Evolutionary conservation across 2,329 filamentous ascomycete species (phyloP).

Genomic region (Venturia oleaginea): DNA sequence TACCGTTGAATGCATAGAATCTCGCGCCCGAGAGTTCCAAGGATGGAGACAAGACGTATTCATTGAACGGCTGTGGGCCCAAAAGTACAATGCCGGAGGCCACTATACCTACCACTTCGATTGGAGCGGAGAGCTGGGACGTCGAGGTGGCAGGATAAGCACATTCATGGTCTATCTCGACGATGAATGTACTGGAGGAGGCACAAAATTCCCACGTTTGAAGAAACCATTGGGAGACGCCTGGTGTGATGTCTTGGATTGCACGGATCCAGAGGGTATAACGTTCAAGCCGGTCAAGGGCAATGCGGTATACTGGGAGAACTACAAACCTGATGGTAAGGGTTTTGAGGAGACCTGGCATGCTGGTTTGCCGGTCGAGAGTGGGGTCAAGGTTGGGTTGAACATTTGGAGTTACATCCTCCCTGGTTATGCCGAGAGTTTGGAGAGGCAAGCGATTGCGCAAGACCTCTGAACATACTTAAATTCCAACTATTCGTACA

Average conservation of each 20-base stretch:
- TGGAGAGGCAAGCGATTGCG: neutral
- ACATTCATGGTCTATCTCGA: conserved; percentile 55
- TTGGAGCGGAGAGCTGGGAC: conserved; percentile 38
- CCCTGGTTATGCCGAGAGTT: neutral
- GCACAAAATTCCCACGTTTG: conserved; percentile 51
- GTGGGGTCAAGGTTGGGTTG: conserved; percentile 50
- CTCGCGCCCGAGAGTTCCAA: conserved; percentile 49
- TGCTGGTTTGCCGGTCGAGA: conserved; percentile 48
- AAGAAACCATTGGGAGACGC: conserved; percentile 31
- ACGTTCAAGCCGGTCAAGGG: conserved; percentile 50
- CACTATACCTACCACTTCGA: conserved; percentile 54
- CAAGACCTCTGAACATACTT: neutral
- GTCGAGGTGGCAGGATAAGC: conserved; percentile 37
- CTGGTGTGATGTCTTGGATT: conserved; percentile 53
- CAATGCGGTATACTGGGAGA: conserved; percentile 56
- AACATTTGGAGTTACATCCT: conserved; percentile 52
- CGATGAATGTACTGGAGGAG: conserved; percentile 43
- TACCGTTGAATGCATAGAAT: conserved; percentile 49
- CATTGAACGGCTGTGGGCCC: conserved; percentile 52
- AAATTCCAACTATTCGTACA: neutral
- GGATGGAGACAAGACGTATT: conserved; percentile 50
- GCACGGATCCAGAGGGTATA: conserved; percentile 35
- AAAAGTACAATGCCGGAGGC: conserved; percentile 48
- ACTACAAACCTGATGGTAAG: conserved; percentile 45
- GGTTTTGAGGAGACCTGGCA: conserved; percentile 53